Conservation (phyloP, 202 grass and related monocot genomes). For the Carex arenaria region DNA sequence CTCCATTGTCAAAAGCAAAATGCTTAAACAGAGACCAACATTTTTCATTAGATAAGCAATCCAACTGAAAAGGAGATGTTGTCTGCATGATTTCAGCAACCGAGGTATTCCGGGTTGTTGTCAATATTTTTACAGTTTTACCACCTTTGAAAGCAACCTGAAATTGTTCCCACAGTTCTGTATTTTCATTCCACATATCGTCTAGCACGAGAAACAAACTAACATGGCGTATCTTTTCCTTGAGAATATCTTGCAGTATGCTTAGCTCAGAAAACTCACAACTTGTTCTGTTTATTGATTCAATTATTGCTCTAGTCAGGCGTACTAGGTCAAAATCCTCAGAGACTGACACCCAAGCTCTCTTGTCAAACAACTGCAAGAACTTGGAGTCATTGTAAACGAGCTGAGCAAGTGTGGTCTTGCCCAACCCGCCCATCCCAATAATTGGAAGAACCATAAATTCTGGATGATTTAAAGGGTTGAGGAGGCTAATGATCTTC, state of each 20-base stretch:
- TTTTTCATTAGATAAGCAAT: neutral
- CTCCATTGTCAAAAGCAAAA: neutral
- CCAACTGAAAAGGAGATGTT: neutral
- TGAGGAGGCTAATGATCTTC: neutral
- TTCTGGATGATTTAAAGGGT: neutral
- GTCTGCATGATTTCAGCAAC: constrained; percentile 14
- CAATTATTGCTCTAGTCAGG: neutral
- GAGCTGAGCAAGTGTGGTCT: constrained; percentile 23
- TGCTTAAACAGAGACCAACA: constrained; percentile 9
- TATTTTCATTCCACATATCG: constrained; percentile 23
- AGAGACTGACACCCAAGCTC: constrained; percentile 22
- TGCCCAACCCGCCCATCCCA: constrained; percentile 30
- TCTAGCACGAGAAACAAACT: constrained; percentile 8
- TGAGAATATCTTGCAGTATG: neutral
- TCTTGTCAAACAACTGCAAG: neutral
- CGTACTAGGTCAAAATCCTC: constrained; percentile 13
- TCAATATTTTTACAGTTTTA: neutral
- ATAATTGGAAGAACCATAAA: constrained; percentile 9
- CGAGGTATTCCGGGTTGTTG: neutral
- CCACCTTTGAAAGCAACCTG: neutral
- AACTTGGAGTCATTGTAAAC: constrained; percentile 18
- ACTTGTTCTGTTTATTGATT: neutral
- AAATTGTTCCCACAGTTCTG: neutral
- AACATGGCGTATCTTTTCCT: neutral
- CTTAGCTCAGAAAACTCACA: neutral